phyloP scores from a whole-genome alignment of 1,139 yeast genomes.

The Kodamaea sp. region DNA sequence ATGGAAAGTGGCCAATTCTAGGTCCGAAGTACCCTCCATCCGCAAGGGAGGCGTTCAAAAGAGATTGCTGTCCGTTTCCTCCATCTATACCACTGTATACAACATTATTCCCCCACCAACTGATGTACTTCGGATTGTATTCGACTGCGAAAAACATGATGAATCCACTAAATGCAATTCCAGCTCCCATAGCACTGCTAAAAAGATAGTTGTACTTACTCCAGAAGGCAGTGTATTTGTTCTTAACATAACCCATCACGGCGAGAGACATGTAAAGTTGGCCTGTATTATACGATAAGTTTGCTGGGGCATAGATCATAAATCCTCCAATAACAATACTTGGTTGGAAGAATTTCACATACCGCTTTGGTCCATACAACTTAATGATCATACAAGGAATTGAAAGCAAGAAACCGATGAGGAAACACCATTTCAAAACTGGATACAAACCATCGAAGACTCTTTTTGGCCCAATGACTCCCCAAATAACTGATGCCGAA shows the following conservation, averaged over 20 bases:
- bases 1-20: conserved; percentile 16
- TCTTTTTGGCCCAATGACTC: conserved; percentile 59
- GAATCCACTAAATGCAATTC: conserved; percentile 19
- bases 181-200: conserved; percentile 19
- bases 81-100: conserved; percentile 15
- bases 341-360: conserved; percentile 17
- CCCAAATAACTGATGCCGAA: conserved; percentile 65
- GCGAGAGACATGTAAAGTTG: conserved; percentile 15
- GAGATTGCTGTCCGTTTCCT: conserved; percentile 1
- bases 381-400: conserved; percentile 32
- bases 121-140: conserved; percentile 15
- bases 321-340: conserved; percentile 18
- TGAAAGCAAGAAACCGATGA: conserved; percentile 47
- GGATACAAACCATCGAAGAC: conserved; percentile 51
- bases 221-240: conserved; percentile 17
- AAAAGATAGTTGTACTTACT: conserved; percentile 19
- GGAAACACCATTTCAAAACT: conserved; percentile 49
- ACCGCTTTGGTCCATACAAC: conserved; percentile 16
- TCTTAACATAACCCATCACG: conserved; percentile 18
- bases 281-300: conserved; percentile 18
- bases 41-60: conserved; percentile 4
- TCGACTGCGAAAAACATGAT: conserved; percentile 22
- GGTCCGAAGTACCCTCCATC: conserved; percentile 21
- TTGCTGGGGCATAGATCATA: conserved; percentile 16
- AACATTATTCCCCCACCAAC: conserved; percentile 22